Conservation (phyloP, 306 rosid genomes). For the Betula pendula region DNA sequence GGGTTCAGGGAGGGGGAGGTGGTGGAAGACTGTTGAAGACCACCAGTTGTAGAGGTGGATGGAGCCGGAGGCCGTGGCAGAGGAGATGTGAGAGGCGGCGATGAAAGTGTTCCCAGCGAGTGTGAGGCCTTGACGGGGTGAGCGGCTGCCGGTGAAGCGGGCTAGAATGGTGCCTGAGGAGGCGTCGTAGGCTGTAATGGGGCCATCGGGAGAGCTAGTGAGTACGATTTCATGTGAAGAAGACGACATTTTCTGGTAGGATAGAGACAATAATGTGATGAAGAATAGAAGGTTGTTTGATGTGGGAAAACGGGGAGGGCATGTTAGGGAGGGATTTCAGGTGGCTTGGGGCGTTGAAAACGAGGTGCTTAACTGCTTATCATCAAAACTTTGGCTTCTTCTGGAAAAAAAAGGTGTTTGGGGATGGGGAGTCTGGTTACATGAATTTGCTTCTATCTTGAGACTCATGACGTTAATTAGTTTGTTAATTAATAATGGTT, state of each 20-base stretch:
- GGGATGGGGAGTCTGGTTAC: no score
- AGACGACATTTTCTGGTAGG: slow-evolving; percentile 38
- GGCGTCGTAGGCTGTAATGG: slow-evolving; percentile 50
- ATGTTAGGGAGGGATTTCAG: background rate
- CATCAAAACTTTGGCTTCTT: slow-evolving; percentile 23
- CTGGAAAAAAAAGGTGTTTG: background rate
- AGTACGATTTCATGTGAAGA: slow-evolving; percentile 53
- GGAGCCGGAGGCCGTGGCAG: slow-evolving; percentile 53
- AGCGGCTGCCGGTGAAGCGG: slow-evolving; percentile 42
- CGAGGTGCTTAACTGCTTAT: slow-evolving; percentile 27
- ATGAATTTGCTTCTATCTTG: background rate
- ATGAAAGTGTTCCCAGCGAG: slow-evolving; percentile 37
- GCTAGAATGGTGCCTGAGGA: slow-evolving; percentile 40
- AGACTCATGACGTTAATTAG: background rate
- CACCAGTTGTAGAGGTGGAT: slow-evolving; percentile 70
- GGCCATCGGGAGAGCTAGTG: slow-evolving; percentile 61
- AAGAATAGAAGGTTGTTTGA: background rate
- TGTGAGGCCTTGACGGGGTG: slow-evolving; percentile 53
- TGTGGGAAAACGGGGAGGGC: slow-evolving; percentile 28
- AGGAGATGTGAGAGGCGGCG: slow-evolving; percentile 58
- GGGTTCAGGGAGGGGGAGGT: slow-evolving; percentile 54
- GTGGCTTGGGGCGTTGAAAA: slow-evolving; percentile 42
- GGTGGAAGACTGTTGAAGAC: slow-evolving; percentile 41
- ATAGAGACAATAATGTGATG: background rate
- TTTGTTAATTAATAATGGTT: background rate